Percentiles rank a stretch among this genome's conserved stretches.
phyloP scores from a whole-genome alignment of 257 asterid genomes.

The Solanum ossicruentum region DNA sequence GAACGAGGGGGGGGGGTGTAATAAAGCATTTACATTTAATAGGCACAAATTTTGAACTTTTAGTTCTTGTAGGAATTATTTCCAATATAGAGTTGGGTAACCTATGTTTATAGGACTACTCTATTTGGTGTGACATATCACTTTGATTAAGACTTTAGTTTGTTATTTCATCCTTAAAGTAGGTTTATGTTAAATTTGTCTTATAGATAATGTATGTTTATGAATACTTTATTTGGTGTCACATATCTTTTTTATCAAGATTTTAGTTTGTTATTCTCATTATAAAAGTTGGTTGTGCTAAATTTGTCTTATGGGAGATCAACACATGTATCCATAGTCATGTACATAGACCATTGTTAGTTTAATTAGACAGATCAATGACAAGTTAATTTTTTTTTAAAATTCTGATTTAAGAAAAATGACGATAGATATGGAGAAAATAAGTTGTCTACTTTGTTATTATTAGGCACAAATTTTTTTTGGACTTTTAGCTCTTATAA shows the following conservation, averaged over 20 bases:
- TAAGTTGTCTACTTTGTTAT: neutral
- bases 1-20: neutral
- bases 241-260: neutral
- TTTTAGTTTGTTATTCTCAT: neutral
- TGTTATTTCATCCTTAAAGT: neutral
- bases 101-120: neutral
- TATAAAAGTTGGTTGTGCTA: neutral
- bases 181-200: neutral
- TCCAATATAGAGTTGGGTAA: neutral
- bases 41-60: neutral
- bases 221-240: neutral
- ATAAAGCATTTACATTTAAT: neutral
- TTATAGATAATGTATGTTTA: neutral
- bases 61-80: neutral
- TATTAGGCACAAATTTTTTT: neutral
- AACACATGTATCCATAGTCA: neutral
- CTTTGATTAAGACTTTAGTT: neutral
- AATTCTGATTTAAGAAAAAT: neutral
- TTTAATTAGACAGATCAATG: too few relatives aligned
- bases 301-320: neutral
- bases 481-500: neutral
- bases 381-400: too few relatives aligned
- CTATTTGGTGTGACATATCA: neutral
- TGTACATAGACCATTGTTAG: neutral
- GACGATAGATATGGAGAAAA: neutral